Conservation (phyloP, 148 eudicot species). For the Heliamphora exappendiculata region DNA sequence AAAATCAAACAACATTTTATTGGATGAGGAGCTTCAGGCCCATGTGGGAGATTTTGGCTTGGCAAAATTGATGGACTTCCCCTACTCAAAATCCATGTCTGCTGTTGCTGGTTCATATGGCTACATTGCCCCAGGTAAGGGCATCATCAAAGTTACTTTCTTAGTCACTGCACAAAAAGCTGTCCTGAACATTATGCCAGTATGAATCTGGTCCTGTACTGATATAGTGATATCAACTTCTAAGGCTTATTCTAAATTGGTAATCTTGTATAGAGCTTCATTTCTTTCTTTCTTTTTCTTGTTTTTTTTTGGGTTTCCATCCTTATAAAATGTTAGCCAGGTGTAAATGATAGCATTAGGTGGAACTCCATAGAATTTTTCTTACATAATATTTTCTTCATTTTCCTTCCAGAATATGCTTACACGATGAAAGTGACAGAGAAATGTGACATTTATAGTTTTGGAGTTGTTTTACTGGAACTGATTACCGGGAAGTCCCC, state of each 20-base stretch:
- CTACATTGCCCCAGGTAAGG: slow-evolving; percentile 91
- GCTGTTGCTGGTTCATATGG: slow-evolving; percentile 95
- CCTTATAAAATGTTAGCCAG: neutral
- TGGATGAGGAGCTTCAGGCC: slow-evolving; percentile 56
- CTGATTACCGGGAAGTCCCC: slow-evolving; percentile 73
- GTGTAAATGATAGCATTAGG: neutral
- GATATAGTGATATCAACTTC: neutral
- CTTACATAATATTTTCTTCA: neutral
- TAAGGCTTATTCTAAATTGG: neutral
- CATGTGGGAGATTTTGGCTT: slow-evolving; percentile 92
- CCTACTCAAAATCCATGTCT: slow-evolving; percentile 74
- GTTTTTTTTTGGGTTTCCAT: neutral
- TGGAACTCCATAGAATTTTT: neutral
- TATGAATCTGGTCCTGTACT: neutral
- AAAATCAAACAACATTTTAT: slow-evolving; percentile 73
- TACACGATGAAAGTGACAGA: slow-evolving; percentile 87
- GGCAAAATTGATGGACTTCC: slow-evolving; percentile 83
- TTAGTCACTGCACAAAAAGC: neutral
- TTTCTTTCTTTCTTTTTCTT: no score
- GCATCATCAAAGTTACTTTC: neutral
- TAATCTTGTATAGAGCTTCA: neutral
- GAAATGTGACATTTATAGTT: slow-evolving; percentile 81
- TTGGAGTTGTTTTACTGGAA: slow-evolving; percentile 79
- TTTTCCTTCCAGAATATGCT: slow-evolving; percentile 57
- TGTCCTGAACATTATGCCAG: neutral